A percentile compares a stretch with the other conserved stretches of the same genome.
Evolutionary conservation across 176 grass and related monocot species (phyloP).

Genomic region (Melocanna baccifera): DNA sequence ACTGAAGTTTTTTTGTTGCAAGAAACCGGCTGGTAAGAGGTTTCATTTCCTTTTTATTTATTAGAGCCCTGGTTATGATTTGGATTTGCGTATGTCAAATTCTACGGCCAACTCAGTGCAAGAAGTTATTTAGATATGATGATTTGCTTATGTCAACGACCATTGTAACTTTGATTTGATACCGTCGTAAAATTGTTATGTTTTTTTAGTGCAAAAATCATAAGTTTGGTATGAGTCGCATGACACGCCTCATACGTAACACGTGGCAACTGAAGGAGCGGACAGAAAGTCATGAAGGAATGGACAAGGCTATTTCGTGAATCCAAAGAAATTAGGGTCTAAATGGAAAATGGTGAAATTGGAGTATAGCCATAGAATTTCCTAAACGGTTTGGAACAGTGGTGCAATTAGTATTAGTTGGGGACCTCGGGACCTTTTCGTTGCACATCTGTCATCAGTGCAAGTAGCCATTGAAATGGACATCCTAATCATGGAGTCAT

Average conservation of each 20-base stretch:
- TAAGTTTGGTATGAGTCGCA: neutral
- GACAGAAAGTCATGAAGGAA: neutral
- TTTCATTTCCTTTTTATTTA: neutral
- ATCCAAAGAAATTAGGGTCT: neutral
- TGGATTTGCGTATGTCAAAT: neutral
- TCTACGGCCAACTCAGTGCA: neutral
- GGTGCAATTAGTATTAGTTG: neutral
- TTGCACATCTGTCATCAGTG: neutral
- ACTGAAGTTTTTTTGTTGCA: slow-evolving; percentile 22
- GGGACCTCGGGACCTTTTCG: neutral
- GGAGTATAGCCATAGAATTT: neutral
- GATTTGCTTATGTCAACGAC: neutral
- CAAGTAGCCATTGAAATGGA: slow-evolving; percentile 26
- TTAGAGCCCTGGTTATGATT: neutral
- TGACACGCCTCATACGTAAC: neutral
- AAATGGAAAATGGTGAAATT: neutral
- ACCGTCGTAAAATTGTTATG: neutral
- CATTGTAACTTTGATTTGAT: neutral
- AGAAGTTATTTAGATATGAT: neutral
- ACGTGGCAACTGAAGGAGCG: neutral
- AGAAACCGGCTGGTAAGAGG: slow-evolving; percentile 14
- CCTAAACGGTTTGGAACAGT: neutral
- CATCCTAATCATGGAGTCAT: neutral
- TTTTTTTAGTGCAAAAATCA: neutral
- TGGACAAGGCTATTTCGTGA: neutral